Base-by-base conservation (phyloP, 768 basidiomycete genomes). In the Goffeauzyma gilvescens region DNA sequence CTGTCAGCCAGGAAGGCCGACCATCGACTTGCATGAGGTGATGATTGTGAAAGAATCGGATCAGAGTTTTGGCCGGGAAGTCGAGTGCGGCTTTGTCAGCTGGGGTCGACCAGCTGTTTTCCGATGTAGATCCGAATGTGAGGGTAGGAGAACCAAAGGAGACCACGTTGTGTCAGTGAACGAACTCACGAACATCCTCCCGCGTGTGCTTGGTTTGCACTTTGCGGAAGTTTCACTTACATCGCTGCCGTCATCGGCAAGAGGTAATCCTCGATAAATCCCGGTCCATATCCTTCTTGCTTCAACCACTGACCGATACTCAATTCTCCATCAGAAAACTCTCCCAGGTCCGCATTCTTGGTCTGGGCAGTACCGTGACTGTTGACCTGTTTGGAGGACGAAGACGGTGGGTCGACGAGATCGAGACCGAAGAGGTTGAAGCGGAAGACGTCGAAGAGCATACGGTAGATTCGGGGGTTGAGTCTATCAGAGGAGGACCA, bases 171-270 rank as follows among this genome's bases (percentile, higher is more conserved):
- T 9, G n/a, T n/a, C n/a, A n/a, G n/a, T n/a, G n/a, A n/a, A n/a
- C n/a, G n/a, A n/a, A n/a, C 8, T 35, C 18, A 9, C 34, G 18
- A 13, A 35, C 9, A 35, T 20, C 8, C 12, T 12, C 18, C 9
- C 18, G 18, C 10, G 33, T 6, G n/a, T n/a, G n/a, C n/a, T n/a
- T n/a, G n/a, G n/a, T n/a, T n/a, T n/a, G n/a, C n/a, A n/a, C n/a
- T n/a, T n/a, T n/a, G n/a, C n/a, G n/a, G n/a, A n/a, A n/a, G n/a
- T n/a, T n/a, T n/a, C 6, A 37, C 48, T 24, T 31, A 49, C 48
- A 83, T 75, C 2, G 78, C 76, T 1, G 78, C 79, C 6, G 77
- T 79, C 78, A 83, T 78, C 0, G 79, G 79, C 79, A 83, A 72
- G 18, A 83, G 67, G 56, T 81, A 82, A 58, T 82, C 73, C 50